Evolutionary conservation across 306 rosid genomes (phyloP), one percentile per base, ranked within the genome.

Genomic region (Casuarina equisetifolia): DNA sequence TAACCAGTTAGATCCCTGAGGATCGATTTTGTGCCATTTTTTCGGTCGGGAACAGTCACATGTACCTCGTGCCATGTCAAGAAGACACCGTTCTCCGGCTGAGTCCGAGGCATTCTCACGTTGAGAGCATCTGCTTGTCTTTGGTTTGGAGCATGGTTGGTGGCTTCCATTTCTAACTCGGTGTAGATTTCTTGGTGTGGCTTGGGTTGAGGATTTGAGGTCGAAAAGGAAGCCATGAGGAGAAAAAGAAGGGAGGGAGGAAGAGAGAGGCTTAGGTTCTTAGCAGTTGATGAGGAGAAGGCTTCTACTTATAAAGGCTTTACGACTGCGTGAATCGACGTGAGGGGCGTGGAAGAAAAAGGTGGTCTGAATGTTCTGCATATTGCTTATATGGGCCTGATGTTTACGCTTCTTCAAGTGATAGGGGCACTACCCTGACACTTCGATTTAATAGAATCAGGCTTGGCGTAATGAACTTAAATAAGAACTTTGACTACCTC

Each of bases 51-150:
- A 69, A 88, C 84, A 36, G 76, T 82, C 69, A 90, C 92, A 79
- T 88, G 78, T 48, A 88, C 39, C 57, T 86, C 85, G 58, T 90
- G 78, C 92, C 92, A 90, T 70, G 91, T 83, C 75, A 88, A 72
- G 57, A 76, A 79, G 36, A 85, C 72, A 70, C 81, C 90, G 44
- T 68, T 55, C 53, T 76, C 76, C 53, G 8, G 40, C 9, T 0
- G 73, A 17, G 25, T 59, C 77, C 32, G 42, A 78, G 1, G 49
- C 40, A 9, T 3, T 38, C 3, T 3, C 63, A 8, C 25, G 12
- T 57, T 36, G 6, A 40, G 17, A 15, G 25, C 48, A 66, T 6
- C 20, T 3, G 5, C 16, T 17, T 52, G 4, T 77, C 49, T 43
- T 79, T n/a, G 25, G 55, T 45, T 85, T 81, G 39, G 55, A 20